phyloP scores from a whole-genome alignment of 2,329 filamentous ascomycete genomes.

The Fusarium gaditjirri region DNA sequence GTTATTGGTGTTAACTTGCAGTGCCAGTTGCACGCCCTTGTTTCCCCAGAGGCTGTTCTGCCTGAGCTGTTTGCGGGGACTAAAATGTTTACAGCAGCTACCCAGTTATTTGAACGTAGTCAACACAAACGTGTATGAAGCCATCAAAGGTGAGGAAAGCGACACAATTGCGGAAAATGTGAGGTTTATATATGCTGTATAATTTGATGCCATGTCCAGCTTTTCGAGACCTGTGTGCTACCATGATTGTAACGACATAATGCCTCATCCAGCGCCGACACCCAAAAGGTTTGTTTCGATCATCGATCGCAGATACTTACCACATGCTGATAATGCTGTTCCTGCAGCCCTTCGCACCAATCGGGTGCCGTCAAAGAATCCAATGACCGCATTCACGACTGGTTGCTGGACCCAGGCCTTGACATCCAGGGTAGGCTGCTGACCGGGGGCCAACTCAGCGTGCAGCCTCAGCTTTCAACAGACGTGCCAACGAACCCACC shows the following conservation, averaged over 20 bases:
- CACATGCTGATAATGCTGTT: rapidly evolving
- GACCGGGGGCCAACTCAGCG: background rate
- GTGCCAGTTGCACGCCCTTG: rapidly evolving
- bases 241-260: too few species aligned
- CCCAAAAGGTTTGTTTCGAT: background rate
- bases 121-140: background rate
- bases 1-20: rapidly evolving
- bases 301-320: rapidly evolving
- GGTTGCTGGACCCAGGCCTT: rapidly evolving
- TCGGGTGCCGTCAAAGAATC: rapidly evolving
- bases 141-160: too few species aligned
- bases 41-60: rapidly evolving
- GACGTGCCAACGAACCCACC: background rate
- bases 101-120: rapidly evolving
- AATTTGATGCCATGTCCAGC: rapidly evolving
- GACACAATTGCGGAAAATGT: background rate
- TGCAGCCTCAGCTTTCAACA: background rate
- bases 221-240: rapidly evolving
- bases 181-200: rapidly evolving
- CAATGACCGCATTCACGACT: background rate
- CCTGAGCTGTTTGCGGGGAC: rapidly evolving
- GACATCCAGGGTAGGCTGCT: background rate
- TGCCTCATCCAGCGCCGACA: background rate
- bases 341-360: background rate
- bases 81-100: rapidly evolving